phyloP scores from a whole-genome alignment of 495 filamentous ascomycete genomes.

The Penicillium goetzii region DNA sequence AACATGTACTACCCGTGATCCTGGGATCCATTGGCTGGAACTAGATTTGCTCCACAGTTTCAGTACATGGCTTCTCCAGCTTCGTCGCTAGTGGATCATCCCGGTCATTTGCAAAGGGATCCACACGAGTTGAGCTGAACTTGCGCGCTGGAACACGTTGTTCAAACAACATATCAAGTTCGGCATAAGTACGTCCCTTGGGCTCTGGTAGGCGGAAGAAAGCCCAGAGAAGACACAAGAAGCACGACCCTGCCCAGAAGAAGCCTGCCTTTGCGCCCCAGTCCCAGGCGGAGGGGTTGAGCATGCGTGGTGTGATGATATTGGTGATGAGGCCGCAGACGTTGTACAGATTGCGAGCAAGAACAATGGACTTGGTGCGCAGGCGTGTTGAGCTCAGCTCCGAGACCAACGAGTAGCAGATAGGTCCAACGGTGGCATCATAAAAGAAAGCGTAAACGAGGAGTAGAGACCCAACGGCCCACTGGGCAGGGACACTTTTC shows the following conservation, averaged over 20 bases:
- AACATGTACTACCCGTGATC: neutral
- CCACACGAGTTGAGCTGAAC: conserved; percentile 20
- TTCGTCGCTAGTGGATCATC: neutral
- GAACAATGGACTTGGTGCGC: conserved; percentile 63
- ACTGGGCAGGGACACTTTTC: conserved; percentile 40
- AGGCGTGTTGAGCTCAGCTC: conserved; percentile 60
- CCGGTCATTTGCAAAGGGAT: conserved; percentile 9
- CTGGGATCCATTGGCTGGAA: too few species aligned
- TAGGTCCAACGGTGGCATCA: conserved; percentile 60
- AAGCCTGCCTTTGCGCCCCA: conserved; percentile 70
- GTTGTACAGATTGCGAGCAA: conserved; percentile 64
- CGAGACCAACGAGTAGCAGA: conserved; percentile 64
- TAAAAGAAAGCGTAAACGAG: conserved; percentile 63
- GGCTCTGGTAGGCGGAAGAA: conserved; percentile 66
- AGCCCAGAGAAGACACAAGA: conserved; percentile 40
- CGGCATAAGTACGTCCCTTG: conserved; percentile 61
- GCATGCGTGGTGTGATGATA: conserved; percentile 67
- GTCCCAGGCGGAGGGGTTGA: conserved; percentile 67
- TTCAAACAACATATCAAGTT: conserved; percentile 53
- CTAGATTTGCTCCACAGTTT: neutral
- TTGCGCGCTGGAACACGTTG: conserved; percentile 35
- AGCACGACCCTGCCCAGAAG: conserved; percentile 63
- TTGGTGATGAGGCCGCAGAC: conserved; percentile 54
- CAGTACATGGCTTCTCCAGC: neutral
- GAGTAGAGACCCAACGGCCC: conserved; percentile 58